Conservation (phyloP, 768 basidiomycete genomes). For the Suillus clintonianus region DNA sequence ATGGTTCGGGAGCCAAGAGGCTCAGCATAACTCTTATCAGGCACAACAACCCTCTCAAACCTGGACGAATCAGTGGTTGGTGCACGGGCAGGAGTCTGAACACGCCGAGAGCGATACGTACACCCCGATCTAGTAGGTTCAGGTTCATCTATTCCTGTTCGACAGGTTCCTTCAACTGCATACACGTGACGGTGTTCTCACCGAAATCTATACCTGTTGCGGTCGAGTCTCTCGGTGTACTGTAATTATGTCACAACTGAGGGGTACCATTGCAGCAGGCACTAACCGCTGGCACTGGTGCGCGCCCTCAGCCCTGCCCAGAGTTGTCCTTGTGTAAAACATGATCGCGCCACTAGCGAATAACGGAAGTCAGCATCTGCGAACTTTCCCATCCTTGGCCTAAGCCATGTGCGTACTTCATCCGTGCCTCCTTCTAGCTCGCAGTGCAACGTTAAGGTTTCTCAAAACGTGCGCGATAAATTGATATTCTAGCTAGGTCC, state of each 20-base stretch:
- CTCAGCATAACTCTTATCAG: slow-evolving; percentile 17
- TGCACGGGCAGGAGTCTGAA: slow-evolving; percentile 25
- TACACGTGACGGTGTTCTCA: background rate
- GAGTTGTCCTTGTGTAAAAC: background rate
- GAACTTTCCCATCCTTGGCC: background rate
- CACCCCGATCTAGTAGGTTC: slow-evolving; percentile 24
- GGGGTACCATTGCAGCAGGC: too few species aligned
- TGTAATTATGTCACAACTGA: too few species aligned
- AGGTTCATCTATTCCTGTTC: background rate
- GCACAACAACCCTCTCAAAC: slow-evolving; percentile 13
- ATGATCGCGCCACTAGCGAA: background rate
- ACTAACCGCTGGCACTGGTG: too few species aligned
- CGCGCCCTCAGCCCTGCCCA: background rate
- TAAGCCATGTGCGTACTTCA: background rate
- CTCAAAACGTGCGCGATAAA: background rate
- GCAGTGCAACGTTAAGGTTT: background rate
- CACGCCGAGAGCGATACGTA: slow-evolving; percentile 26
- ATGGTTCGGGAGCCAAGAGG: slow-evolving; percentile 21
- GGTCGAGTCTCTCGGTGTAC: too few species aligned
- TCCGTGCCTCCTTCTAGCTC: background rate
- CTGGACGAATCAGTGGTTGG: slow-evolving; percentile 44
- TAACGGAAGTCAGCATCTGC: background rate
- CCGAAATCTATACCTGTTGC: background rate
- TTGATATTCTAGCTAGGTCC: background rate
- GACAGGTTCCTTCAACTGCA: background rate